phyloP scores from a whole-genome alignment of 1,284 basidiomycete species.

The Sporisorium graminicola region DNA sequence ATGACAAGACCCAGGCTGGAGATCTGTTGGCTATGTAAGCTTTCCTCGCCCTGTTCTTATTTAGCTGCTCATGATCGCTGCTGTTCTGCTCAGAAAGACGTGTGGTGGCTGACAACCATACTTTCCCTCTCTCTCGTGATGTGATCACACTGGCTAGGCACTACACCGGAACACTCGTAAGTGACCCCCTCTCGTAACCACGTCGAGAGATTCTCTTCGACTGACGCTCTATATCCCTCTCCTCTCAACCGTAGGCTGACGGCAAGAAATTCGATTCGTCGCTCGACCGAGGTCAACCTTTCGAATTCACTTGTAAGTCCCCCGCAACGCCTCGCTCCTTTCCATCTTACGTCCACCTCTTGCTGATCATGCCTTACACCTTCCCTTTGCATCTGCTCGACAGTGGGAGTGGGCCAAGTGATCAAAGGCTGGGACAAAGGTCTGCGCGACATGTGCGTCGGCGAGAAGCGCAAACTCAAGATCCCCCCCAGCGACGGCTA shows the following conservation, averaged over 20 bases:
- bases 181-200: background rate
- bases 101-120: background rate
- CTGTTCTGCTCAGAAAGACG: no score
- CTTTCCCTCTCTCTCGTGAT: slow-evolving; percentile 23
- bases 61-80: no score
- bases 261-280: slow-evolving; percentile 87
- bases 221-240: background rate
- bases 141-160: slow-evolving; percentile 40
- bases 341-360: background rate
- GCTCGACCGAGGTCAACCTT: slow-evolving; percentile 74
- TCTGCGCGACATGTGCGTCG: slow-evolving; percentile 81
- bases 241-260: slow-evolving; percentile 69
- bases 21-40: slow-evolving; percentile 77
- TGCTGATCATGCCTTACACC: background rate
- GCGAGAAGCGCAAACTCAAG: slow-evolving; percentile 86
- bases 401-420: slow-evolving; percentile 83
- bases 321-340: background rate
- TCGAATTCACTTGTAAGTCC: slow-evolving; percentile 70
- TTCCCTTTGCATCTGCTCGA: background rate
- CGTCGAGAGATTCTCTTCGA: background rate
- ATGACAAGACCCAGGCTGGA: slow-evolving; percentile 75
- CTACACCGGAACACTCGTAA: slow-evolving; percentile 78
- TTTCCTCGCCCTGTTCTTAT: no score
- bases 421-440: slow-evolving; percentile 76
- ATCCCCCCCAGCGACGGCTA: slow-evolving; percentile 59